phyloP scores from a whole-genome alignment of 2,329 filamentous ascomycete genomes.

The Arthrinium puccinioides region DNA sequence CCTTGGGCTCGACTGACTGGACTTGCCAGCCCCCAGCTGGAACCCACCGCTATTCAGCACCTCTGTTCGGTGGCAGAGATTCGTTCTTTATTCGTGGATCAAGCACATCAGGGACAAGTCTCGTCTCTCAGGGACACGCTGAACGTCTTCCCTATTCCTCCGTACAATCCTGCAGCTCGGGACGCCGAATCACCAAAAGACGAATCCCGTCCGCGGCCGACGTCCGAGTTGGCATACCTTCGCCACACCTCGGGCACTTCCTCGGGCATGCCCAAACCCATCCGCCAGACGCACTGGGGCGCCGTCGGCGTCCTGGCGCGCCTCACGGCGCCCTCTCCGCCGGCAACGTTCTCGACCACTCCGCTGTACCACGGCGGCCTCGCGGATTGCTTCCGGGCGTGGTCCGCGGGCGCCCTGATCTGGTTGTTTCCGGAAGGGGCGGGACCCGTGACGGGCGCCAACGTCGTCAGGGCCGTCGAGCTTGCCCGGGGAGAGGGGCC shows the following conservation, averaged over 20 bases:
- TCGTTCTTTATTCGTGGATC: conserved; percentile 36
- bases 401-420: conserved; percentile 51
- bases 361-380: conserved; percentile 56
- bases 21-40: conserved; percentile 35
- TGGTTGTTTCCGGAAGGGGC: conserved; percentile 55
- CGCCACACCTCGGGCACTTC: conserved; percentile 61
- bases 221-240: conserved; percentile 43
- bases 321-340: conserved; percentile 2
- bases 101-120: conserved; percentile 8
- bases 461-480: conserved; percentile 40
- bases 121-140: conserved; percentile 7
- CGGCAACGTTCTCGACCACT: conserved; percentile 56
- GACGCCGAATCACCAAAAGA: neutral
- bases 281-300: conserved; percentile 48
- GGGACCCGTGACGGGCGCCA: conserved; percentile 47
- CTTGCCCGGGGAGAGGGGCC: conserved; percentile 18
- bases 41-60: conserved; percentile 38
- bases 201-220: neutral
- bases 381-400: conserved; percentile 54
- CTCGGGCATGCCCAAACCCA: conserved; percentile 54
- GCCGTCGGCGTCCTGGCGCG: conserved; percentile 46
- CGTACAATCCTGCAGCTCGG: conserved; percentile 4
- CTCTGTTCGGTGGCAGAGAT: conserved; percentile 41
- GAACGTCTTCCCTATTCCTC: conserved; percentile 9
- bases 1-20: neutral